Evolutionary conservation across 441 rosid genomes (phyloP), one percentile per base, ranked within the genome.

Genomic region (Kokia cookei): DNA sequence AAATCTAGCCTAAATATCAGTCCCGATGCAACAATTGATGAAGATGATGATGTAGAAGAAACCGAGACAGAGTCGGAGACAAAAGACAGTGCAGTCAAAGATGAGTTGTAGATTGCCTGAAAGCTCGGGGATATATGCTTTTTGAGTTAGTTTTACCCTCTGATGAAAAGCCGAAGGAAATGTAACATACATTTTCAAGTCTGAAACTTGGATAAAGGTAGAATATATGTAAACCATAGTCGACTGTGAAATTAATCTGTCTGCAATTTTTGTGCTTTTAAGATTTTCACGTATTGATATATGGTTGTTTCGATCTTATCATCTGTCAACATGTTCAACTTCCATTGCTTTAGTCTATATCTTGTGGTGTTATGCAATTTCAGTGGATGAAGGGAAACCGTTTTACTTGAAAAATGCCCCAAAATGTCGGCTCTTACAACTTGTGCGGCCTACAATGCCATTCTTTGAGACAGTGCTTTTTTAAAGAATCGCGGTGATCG

Each of bases 1-100:
- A 94, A 90, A 81, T 82, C 94, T 11, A 78, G 96, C 79, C 86
- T 94, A 17, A 82, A 81, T 78, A 89, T 94, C 68, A 90, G 87
- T 72, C 92, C 90, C 2, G 98, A 94, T 75, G 98, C 92, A 0
- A 76, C 82, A 12, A 86, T 87, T 2, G 99, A 94, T 43, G 98
- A 86, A 66, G 94, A 94, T 10, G 91, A 84, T 0, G 97, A 91
- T 54, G 88, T 65, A 8, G 98, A 89, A 73, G 99, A 91, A 81
- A 72, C 85, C 9, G 97, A 88, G 76, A 73, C 73, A 0, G 86
- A 85, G 64, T n/a, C 82, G 0, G 88, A 84, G 67, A 65, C 81
- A 2, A 75, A 82, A 70, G 88, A 84, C 35, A 29, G 45, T 48
- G 59, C 71, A 5, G 59, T 9, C 58, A 53, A 19, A 17, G 94